phyloP scores from a whole-genome alignment of 768 basidiomycete species.

The Hysterangium stoloniferum region DNA sequence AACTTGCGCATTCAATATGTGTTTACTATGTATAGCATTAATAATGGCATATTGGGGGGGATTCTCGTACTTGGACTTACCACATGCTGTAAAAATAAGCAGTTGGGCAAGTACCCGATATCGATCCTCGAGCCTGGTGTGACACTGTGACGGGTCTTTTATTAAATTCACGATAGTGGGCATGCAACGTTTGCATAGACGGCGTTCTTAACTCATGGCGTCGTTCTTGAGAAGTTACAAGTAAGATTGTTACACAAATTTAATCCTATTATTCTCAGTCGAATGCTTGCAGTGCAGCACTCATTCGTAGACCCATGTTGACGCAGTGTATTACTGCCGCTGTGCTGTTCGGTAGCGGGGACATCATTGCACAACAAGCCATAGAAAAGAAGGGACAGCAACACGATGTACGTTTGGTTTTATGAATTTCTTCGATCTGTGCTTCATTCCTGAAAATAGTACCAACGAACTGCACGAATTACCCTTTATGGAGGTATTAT shows the following conservation, averaged over 20 bases:
- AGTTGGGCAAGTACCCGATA: not conserved
- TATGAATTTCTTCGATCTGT: not conserved
- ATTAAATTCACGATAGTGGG: not conserved
- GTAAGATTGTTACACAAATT: constrained; percentile 23
- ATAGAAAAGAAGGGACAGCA: constrained; percentile 63
- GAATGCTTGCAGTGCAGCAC: constrained; percentile 38
- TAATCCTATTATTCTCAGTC: constrained; percentile 19
- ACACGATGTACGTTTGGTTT: constrained; percentile 57
- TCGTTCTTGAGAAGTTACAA: constrained; percentile 38
- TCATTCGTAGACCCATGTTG: constrained; percentile 54
- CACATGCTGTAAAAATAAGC: not conserved
- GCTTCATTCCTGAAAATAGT: constrained; percentile 25
- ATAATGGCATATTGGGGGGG: not conserved
- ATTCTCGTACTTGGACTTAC: not conserved
- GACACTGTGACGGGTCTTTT: constrained; percentile 4
- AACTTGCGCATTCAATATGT: constrained; percentile 93
- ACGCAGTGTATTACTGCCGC: constrained; percentile 59
- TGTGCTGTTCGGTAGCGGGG: constrained; percentile 65
- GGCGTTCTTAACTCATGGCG: constrained; percentile 29
- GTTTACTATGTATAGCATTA: constrained; percentile 57
- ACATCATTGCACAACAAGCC: constrained; percentile 79
- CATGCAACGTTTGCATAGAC: not conserved
- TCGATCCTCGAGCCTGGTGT: not conserved
- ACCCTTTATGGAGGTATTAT: constrained; percentile 63
- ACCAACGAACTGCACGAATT: constrained; percentile 53